These are phyloP conservation scores for Mycena chlorophos DNA, from an alignment of 768 basidiomycete species.

Conservation along the genomic window DNA sequence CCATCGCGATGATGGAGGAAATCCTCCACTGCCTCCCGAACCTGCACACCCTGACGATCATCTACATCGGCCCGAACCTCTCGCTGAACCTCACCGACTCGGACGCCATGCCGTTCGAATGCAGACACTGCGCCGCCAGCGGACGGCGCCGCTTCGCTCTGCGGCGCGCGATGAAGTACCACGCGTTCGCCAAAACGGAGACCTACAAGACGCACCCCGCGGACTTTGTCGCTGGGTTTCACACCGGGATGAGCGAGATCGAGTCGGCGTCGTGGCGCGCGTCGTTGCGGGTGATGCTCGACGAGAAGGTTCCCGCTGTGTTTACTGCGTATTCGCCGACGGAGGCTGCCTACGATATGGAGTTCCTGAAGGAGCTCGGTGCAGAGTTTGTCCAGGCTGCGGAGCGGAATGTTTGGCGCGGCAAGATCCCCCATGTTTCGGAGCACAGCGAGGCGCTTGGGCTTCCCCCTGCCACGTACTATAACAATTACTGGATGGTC, in stretches of 20 bases:
- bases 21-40: background rate
- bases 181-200: constrained; percentile 3
- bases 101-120: background rate
- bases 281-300: constrained; percentile 2
- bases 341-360: background rate
- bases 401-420: constrained; percentile 4
- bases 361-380: background rate
- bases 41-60: background rate
- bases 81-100: background rate
- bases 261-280: background rate
- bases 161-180: background rate
- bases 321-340: constrained; percentile 2
- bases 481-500: constrained; percentile 6
- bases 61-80: background rate
- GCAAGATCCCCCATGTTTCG: background rate
- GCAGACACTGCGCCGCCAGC: background rate
- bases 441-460: background rate
- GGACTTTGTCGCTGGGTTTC: constrained; percentile 8
- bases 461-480: too few relatives aligned
- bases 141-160: background rate
- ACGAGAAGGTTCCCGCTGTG: constrained; percentile 4
- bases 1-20: background rate
- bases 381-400: background rate
- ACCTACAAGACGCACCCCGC: constrained; percentile 1
- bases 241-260: constrained; percentile 14